Evolutionary conservation across 2,329 filamentous ascomycete genomes (phyloP).

Genomic region (Trichocomaceae sp.): DNA sequence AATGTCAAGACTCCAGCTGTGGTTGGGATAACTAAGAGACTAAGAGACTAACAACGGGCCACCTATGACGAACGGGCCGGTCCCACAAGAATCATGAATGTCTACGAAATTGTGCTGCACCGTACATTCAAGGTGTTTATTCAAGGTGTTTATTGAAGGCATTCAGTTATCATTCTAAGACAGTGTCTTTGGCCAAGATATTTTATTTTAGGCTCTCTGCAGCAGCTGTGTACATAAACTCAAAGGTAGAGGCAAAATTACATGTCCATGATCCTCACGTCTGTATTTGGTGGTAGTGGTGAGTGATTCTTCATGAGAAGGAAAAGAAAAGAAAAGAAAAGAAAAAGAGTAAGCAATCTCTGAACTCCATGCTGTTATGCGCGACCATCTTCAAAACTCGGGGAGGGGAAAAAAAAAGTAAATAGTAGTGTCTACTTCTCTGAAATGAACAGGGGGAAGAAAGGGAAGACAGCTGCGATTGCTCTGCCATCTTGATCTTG

Average conservation of each 20-base stretch:
- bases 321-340: conserved; percentile 1
- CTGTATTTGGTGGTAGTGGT: not conserved
- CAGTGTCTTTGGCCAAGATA: not conserved
- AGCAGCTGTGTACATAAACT: conserved; percentile 13
- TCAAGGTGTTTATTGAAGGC: too few relatives aligned
- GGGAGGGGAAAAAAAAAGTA: conserved; percentile 11
- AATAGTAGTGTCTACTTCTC: conserved; percentile 16
- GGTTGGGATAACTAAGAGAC: not conserved
- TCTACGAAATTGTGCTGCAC: too few relatives aligned
- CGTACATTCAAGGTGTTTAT: too few relatives aligned
- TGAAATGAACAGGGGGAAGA: not conserved
- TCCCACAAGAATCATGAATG: too few relatives aligned
- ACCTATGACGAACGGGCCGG: conserved; percentile 13
- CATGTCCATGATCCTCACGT: conserved; percentile 6
- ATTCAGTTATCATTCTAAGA: too few relatives aligned
- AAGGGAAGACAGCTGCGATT: not conserved
- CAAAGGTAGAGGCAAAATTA: conserved; percentile 10
- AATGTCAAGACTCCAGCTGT: not conserved
- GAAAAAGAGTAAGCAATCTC: conserved; percentile 10
- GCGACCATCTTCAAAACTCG: conserved; percentile 14
- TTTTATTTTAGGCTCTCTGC: conserved; percentile 4
- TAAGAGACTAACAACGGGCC: conserved; percentile 9
- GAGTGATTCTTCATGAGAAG: conserved; percentile 3
- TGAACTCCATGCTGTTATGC: conserved; percentile 22
- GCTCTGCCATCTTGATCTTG: not conserved